Base-by-base conservation (phyloP, 495 filamentous ascomycete genomes). In the Friedmanniomyces endolithicus region DNA sequence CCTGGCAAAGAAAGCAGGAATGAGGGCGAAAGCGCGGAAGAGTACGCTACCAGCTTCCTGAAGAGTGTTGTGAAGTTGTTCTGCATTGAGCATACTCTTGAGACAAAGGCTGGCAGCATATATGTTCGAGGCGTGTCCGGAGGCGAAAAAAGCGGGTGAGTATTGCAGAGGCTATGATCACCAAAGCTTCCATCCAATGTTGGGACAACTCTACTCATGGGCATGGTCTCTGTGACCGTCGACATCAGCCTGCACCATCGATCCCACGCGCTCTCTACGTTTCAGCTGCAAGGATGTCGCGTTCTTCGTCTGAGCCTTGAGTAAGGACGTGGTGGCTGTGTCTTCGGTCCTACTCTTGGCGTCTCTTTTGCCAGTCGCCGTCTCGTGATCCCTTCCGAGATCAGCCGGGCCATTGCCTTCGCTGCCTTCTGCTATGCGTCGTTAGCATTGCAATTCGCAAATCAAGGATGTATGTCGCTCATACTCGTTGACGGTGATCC, bases 41-140 rank as follows among this genome's bases (percentile, higher is more conserved):
- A 82, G 33, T 89, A 86, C 59, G 79, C 80, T 31, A 68, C 74
- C 27, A 81, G 83, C 35, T 84, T 88, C 55, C 73, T 88, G 6
- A 71, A 80, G 22, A 80, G 84, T 0, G 74, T 90, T 34, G 74
- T 85, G 39, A 83, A 86, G 56, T 72, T 90, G 31, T 92, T 94
- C 58, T 85, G 85, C 73, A 87, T 85, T 24, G 78, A 84, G 55
- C 82, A 86, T 63, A 79, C 76, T 0, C 62, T 83, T 52, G 74
- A 76, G 29, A 87, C 84, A 0, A 81, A 77, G 64, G 77, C 87
- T 31, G 84, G 84, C 6, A 77, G 85, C 54, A 77, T 79, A 25
- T 72, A 79, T 3, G 73, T 85, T 20, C 75, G 81, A 31, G 84
- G 84, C 40, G 73, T 88, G 11, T 81, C 76, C 17, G 84, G 84